These are phyloP conservation scores for Physocladia obscura DNA, from an alignment of 192 early-diverging fungal genomes.

Conservation along the genomic window DNA sequence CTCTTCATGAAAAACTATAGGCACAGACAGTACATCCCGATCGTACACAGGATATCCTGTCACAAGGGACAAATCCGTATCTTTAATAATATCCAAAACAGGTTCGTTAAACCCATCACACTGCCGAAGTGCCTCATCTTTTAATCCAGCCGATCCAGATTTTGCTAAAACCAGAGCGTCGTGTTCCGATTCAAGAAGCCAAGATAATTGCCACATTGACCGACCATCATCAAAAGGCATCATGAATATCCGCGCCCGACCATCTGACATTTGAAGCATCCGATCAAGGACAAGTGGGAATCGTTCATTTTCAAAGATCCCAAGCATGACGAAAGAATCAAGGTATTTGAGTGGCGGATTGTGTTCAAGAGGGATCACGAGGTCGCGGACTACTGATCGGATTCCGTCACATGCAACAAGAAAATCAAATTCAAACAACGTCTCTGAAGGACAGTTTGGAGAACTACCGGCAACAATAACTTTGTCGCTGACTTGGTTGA, in stretches of 20 bases:
- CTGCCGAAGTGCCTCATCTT: constrained; percentile 9
- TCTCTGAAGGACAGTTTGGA: neutral
- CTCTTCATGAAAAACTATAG: neutral
- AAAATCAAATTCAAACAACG: neutral
- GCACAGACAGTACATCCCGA: constrained; percentile 7
- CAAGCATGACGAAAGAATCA: constrained; percentile 26
- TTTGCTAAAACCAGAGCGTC: neutral
- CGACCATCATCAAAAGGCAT: constrained; percentile 27
- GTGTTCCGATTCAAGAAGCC: neutral
- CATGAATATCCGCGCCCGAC: constrained; percentile 21
- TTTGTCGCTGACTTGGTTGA: neutral
- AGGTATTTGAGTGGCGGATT: constrained; percentile 5
- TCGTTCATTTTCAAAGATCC: neutral
- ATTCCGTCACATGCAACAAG: constrained; percentile 24
- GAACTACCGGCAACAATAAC: neutral
- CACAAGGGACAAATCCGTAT: neutral
- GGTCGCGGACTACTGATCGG: neutral
- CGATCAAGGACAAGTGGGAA: constrained; percentile 14
- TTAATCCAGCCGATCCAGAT: neutral
- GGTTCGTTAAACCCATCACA: neutral
- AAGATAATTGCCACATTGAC: constrained; percentile 30
- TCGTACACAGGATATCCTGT: constrained; percentile 33
- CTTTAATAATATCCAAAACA: neutral
- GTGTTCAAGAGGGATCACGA: neutral
- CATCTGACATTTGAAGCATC: constrained; percentile 29